Base-by-base conservation (phyloP, 1,284 basidiomycete species). In the Lentinula novae-zelandiae region DNA sequence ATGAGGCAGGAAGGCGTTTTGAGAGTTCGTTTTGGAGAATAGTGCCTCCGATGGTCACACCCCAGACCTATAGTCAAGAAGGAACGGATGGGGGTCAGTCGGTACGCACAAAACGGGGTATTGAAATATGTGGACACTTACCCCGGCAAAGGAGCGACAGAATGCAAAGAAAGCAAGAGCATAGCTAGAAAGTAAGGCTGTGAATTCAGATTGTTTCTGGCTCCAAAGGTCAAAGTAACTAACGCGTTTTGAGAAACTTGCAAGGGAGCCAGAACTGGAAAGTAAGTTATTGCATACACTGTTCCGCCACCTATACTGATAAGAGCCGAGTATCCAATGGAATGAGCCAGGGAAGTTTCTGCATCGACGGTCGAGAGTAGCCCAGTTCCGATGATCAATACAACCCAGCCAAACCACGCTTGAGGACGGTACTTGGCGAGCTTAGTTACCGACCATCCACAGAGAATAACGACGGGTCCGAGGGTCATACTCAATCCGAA, bases 11-110 rank as follows among this genome's bases (percentile, higher is more conserved):
- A 0, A 80, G 72, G 0, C 66, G 66, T 5, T 62, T 65, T 57
- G 67, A 66, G 5, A 79, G 72, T 63, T 74, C 63, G 60, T 78
- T 80, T 60, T 78, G 72, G 0, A 80, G 68, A n/a, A 80, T 69
- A 0, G 75, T 70, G 27, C 70, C 68, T 2, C 72, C 69, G 60
- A 78, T 73, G 2, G 76, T 68, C 56, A 78, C 68, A 2, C 78
- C 78, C 73, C 74, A 78, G 1, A 70, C 72, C 73, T 77, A 58
- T 60, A 57, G 60, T 54, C 60, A 60, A n/a, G 8, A 6, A 56
- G 22, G 3, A 58, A 53, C 65, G 60, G 72, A 70, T 9, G 64
- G 58, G 1, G 73, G 68, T 5, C 62, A 27, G 27, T 27, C 27
- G 4, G 3, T 27, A 27, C 27, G 27, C 2, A 0, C 27, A 27